These are phyloP conservation scores for Gracilaria gracilis DNA, from an alignment of 23 red algal genomes.

Conservation along the genomic window DNA sequence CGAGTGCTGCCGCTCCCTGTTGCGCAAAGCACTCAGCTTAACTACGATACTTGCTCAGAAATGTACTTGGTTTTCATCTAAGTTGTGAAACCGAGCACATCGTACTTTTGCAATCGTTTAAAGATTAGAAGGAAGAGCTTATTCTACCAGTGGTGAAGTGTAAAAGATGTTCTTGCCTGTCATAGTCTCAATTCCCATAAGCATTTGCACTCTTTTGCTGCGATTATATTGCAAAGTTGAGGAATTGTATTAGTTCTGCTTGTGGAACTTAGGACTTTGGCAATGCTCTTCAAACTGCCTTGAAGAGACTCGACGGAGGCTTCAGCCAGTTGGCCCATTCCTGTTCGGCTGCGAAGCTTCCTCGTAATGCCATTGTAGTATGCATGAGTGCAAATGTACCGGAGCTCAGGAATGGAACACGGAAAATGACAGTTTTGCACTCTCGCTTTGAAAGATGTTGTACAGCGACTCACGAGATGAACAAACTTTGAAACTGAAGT, in stretches of 20 bases:
- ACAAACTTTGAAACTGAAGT: constrained; percentile 35
- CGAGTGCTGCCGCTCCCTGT: no score
- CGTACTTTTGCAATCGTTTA: constrained; percentile 5
- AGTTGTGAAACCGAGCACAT: neutral
- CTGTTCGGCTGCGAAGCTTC: constrained; percentile 4
- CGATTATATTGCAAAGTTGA: constrained; percentile 1
- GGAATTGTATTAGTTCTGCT: neutral
- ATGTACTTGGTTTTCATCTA: neutral
- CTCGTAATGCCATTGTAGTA: constrained; percentile 25
- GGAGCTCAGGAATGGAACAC: constrained; percentile 16
- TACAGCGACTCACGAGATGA: constrained; percentile 23
- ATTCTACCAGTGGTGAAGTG: neutral
- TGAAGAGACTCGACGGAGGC: neutral
- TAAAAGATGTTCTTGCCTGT: neutral
- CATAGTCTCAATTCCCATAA: constrained; percentile 27
- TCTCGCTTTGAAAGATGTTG: constrained; percentile 23
- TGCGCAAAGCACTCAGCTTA: constrained; percentile 27
- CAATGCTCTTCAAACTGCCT: neutral
- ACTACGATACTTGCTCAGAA: constrained; percentile 47
- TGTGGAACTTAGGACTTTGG: neutral
- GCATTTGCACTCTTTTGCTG: neutral
- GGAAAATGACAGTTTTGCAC: constrained; percentile 28
- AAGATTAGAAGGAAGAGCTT: constrained; percentile 1
- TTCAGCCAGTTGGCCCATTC: neutral
- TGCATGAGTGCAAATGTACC: constrained; percentile 41